Evolutionary conservation across 768 basidiomycete genomes (phyloP).

Genomic region (Tricholomella constricta): DNA sequence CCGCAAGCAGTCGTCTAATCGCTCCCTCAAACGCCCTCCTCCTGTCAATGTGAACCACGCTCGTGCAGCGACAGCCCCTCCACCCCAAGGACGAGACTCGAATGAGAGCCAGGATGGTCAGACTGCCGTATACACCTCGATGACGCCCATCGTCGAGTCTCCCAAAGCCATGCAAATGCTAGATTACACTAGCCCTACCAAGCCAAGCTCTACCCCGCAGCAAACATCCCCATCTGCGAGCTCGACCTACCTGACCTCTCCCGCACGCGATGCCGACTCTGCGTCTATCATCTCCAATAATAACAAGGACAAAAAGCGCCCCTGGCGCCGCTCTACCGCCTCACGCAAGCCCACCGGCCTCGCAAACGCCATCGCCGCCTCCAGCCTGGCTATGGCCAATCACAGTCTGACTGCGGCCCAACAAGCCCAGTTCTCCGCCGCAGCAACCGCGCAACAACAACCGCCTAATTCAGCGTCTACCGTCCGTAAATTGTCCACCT

Average conservation of each 20-base stretch:
- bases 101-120: conserved; percentile 19
- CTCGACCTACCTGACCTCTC: conserved; percentile 19
- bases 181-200: conserved; percentile 23
- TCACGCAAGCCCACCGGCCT: conserved; percentile 56
- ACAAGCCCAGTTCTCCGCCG: conserved; percentile 39
- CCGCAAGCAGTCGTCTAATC: conserved; percentile 37
- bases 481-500: conserved; percentile 10
- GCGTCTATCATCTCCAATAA: conserved; percentile 23
- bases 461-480: conserved; percentile 1
- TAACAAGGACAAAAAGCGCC: conserved; percentile 39
- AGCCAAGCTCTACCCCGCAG: conserved; percentile 15
- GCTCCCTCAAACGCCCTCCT: conserved; percentile 33
- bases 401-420: conserved; percentile 51
- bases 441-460: conserved; percentile 15
- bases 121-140: conserved; percentile 15
- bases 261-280: conserved; percentile 23
- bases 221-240: conserved; percentile 13
- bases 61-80: conserved; percentile 27
- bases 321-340: conserved; percentile 43
- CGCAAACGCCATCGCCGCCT: conserved; percentile 68
- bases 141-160: conserved; percentile 44
- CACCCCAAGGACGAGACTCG: conserved; percentile 8
- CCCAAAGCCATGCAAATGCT: conserved; percentile 40
- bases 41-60: conserved; percentile 26
- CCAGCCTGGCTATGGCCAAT: conserved; percentile 67